Evolutionary conservation across 2,329 filamentous ascomycete genomes (phyloP).

Genomic region (Zasmidium citrigriseum): DNA sequence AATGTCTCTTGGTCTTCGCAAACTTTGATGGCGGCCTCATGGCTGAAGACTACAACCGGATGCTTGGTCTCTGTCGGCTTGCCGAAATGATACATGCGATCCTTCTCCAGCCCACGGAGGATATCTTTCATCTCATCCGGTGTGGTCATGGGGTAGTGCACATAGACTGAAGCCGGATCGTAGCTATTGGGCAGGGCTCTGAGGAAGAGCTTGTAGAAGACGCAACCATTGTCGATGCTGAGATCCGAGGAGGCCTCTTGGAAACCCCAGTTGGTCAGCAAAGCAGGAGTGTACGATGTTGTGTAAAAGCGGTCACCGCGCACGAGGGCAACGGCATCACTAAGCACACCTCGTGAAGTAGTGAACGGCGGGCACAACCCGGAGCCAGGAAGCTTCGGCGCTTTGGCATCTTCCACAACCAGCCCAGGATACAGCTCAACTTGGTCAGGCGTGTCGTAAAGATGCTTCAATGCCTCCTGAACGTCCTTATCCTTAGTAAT

Average conservation of each 20-base stretch:
- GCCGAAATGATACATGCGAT: conserved; percentile 43
- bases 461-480: conserved; percentile 55
- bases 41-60: conserved; percentile 46
- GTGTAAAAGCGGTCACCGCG: conserved; percentile 63
- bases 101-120: conserved; percentile 42
- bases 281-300: conserved; percentile 37
- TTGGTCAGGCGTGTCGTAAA: conserved; percentile 65
- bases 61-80: conserved; percentile 30
- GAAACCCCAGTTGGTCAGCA: conserved; percentile 47
- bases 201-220: conserved; percentile 55
- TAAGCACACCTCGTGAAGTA: conserved; percentile 57
- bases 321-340: conserved; percentile 61
- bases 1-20: conserved; percentile 46
- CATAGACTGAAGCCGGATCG: conserved; percentile 50
- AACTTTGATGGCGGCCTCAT: conserved; percentile 46
- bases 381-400: conserved; percentile 52
- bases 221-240: conserved; percentile 50
- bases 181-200: conserved; percentile 53
- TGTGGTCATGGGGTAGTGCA: conserved; percentile 52
- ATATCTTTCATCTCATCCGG: conserved; percentile 50
- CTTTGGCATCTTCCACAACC: conserved; percentile 61
- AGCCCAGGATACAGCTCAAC: conserved; percentile 72
- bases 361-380: conserved; percentile 57
- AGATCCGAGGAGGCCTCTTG: conserved; percentile 49
- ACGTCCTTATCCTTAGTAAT: conserved; percentile 62